These are phyloP conservation scores for Metschnikowia corniflorae DNA, from an alignment of 805 yeast genomes.

Conservation along the genomic window DNA sequence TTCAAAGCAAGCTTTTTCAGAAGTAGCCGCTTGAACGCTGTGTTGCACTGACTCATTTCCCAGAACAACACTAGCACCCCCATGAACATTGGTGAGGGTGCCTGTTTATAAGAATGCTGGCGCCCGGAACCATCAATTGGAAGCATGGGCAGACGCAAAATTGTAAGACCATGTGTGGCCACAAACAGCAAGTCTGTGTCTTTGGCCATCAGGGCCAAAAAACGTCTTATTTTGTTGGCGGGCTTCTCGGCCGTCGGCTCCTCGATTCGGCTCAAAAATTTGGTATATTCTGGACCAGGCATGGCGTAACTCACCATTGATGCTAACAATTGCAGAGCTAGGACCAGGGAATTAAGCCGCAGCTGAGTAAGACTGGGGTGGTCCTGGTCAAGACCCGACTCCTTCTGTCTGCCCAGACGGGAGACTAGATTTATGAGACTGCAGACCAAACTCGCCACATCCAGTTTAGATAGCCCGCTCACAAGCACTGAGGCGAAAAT, in stretches of 20 bases:
- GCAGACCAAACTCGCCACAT: slow-evolving; percentile 52
- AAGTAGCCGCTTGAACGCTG: slow-evolving; percentile 41
- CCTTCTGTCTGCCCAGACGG: slow-evolving; percentile 43
- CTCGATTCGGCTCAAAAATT: slow-evolving; percentile 20
- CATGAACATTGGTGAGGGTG: slow-evolving; percentile 41
- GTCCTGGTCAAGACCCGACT: slow-evolving; percentile 42
- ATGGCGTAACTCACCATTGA: slow-evolving; percentile 61
- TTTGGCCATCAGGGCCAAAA: slow-evolving; percentile 51
- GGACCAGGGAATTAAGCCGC: slow-evolving; percentile 47
- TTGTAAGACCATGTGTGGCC: slow-evolving; percentile 43
- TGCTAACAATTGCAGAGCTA: slow-evolving; percentile 60
- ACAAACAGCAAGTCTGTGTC: slow-evolving; percentile 53
- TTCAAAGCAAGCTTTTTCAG: slow-evolving; percentile 48
- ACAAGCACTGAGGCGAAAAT: slow-evolving; percentile 56
- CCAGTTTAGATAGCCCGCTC: slow-evolving; percentile 46
- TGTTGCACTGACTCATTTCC: slow-evolving; percentile 76
- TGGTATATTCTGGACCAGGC: slow-evolving; percentile 36
- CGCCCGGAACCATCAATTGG: neutral
- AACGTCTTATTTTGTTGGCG: slow-evolving; percentile 47
- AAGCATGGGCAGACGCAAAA: slow-evolving; percentile 20
- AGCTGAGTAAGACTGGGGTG: slow-evolving; percentile 33
- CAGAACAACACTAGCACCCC: slow-evolving; percentile 66
- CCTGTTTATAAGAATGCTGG: neutral
- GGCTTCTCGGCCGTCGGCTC: slow-evolving; percentile 30
- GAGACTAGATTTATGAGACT: slow-evolving; percentile 66